Base-by-base conservation (phyloP, 495 filamentous ascomycete genomes). In the Aspergillus ellipticus region DNA sequence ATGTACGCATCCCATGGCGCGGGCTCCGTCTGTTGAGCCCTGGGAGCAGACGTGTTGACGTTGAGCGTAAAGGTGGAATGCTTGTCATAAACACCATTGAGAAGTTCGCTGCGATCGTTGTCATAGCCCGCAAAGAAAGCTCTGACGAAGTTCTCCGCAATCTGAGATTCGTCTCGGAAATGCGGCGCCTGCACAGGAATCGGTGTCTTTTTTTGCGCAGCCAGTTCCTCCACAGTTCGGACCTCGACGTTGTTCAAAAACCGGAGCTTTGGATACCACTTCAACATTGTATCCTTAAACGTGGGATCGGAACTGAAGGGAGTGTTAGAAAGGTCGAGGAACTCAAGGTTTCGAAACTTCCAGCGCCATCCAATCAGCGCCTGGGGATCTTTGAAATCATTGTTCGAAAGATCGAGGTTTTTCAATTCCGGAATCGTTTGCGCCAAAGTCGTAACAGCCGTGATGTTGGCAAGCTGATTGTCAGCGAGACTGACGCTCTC, bases 391-490 rank as follows among this genome's bases (percentile, higher is more conserved):
- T 78, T 75, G 61, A 96, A 79, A 28, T 85, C 82, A 74, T 96
- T 96, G 70, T 82, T 79, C 29, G 88, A 92, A 3, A 96, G 80
- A 57, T 95, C 91, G 10, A 96, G 81, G 51, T 94, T 89, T 64
- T 90, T 86, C 52, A 97, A 71, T 57, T 87, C 82, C 1, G 93
- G 89, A 46, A 98, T 86, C 0, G 88, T 87, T 37, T 82, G 74
- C 16, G 89, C 82, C 11, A 98, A 79, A 0, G 81, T 73, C 13
- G 83, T 86, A 42, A 98, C 86, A 29, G 84, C 79, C 17, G 71
- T 55, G 46, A 96, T 77, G 56, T 87, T 83, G 21, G 79, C 70
- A 22, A 97, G 83, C 46, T 82, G 79, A 60, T 97, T 97, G 61
- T 85, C 78, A 22, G 85, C 85, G 5, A 97, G 79, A 16, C 85